A percentile compares a stretch with the other conserved stretches of the same genome.
phyloP scores from a whole-genome alignment of 2,329 filamentous ascomycete genomes.

The Colletotrichum kahawae region DNA sequence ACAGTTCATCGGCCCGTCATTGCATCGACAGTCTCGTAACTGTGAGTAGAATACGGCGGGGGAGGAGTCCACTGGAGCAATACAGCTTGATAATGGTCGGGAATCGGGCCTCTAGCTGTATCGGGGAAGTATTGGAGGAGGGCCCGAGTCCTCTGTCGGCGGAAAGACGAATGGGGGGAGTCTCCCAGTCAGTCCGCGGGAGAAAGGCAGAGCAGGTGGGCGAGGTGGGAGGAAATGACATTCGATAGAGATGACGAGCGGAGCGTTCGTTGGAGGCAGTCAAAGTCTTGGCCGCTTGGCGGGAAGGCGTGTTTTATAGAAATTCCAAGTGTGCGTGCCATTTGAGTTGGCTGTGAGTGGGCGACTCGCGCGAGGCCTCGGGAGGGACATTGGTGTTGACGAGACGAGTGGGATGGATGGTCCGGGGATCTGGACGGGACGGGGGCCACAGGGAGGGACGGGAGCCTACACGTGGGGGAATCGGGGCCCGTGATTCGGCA shows the following conservation, averaged over 20 bases:
- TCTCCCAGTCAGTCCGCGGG: background rate
- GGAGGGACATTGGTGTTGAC: background rate
- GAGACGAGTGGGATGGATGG: background rate
- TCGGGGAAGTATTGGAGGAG: background rate
- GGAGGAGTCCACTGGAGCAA: background rate
- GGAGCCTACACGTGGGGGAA: conserved; percentile 16
- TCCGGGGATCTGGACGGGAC: background rate
- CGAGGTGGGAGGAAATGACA: background rate
- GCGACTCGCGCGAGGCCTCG: background rate
- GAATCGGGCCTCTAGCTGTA: background rate
- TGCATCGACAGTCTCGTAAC: background rate
- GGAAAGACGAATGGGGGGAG: background rate
- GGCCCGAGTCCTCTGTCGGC: background rate
- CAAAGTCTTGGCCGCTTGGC: conserved; percentile 18
- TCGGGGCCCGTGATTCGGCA: conserved; percentile 11
- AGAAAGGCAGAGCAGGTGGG: background rate
- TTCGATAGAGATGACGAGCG: conserved; percentile 1
- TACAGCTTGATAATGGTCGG: background rate
- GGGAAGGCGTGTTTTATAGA: conserved; percentile 10
- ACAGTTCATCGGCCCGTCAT: background rate
- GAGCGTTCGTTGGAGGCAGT: background rate
- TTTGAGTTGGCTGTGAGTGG: background rate
- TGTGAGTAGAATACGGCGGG: background rate
- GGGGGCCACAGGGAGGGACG: conserved; percentile 4
- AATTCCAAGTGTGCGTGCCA: background rate